Conservation (phyloP, 2,329 filamentous ascomycete genomes). For the Colletotrichum eleusines region DNA sequence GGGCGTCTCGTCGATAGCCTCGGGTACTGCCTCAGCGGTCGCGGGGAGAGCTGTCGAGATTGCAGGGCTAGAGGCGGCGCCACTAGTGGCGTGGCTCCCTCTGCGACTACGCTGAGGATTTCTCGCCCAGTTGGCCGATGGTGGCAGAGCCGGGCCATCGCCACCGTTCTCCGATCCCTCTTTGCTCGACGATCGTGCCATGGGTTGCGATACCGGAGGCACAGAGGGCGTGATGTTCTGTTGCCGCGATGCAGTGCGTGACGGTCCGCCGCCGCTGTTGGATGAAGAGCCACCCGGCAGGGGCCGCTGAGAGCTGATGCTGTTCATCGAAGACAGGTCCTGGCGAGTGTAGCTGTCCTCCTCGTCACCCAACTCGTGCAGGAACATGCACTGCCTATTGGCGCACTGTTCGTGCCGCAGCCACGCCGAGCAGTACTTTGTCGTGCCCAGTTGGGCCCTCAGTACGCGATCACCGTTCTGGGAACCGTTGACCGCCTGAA, state of each 20-base stretch:
- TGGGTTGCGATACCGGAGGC: constrained; percentile 66
- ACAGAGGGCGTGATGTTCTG: constrained; percentile 55
- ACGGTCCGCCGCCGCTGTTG: constrained; percentile 59
- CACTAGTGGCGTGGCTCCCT: constrained; percentile 85
- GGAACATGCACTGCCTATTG: constrained; percentile 97
- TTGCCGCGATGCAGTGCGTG: constrained; percentile 66
- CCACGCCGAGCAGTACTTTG: constrained; percentile 98
- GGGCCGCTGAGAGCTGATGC: constrained; percentile 82
- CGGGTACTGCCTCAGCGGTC: constrained; percentile 63
- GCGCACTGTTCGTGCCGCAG: constrained; percentile 93
- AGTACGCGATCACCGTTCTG: constrained; percentile 89
- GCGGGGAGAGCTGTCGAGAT: constrained; percentile 70
- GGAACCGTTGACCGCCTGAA: constrained; percentile 91
- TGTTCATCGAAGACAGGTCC: constrained; percentile 95
- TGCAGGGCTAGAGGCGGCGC: constrained; percentile 84
- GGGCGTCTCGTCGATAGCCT: constrained; percentile 54
- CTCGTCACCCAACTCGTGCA: constrained; percentile 98
- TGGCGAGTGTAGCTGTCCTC: constrained; percentile 96
- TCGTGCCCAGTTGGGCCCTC: constrained; percentile 86
- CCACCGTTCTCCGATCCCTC: constrained; percentile 78
- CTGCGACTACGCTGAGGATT: constrained; percentile 75
- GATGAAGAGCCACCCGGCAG: constrained; percentile 53
- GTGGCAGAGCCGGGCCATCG: constrained; percentile 90
- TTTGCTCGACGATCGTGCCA: constrained; percentile 82
- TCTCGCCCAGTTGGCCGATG: constrained; percentile 92